These are phyloP conservation scores for Coriaria nepalensis DNA, from an alignment of 306 rosid species.

Conservation along the genomic window DNA sequence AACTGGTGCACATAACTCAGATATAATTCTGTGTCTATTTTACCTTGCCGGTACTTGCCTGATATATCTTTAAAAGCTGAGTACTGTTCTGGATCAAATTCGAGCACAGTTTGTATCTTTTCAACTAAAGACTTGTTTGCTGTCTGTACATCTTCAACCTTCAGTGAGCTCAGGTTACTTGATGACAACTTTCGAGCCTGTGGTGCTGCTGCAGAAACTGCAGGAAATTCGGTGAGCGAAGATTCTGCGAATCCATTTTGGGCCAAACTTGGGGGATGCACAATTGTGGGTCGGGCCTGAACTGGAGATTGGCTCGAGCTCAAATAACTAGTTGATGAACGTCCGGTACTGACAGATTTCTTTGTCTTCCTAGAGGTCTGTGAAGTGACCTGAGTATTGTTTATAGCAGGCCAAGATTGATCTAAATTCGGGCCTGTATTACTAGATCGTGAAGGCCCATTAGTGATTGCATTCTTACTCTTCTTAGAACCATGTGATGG, in stretches of 20 bases:
- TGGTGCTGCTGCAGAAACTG: conserved; percentile 55
- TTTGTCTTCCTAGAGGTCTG: conserved; percentile 18
- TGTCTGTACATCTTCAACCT: conserved; percentile 50
- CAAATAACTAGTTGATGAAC: conserved; percentile 22
- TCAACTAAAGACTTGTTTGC: conserved; percentile 90
- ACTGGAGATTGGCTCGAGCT: conserved; percentile 25
- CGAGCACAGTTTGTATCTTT: conserved; percentile 69
- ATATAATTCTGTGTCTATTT: conserved; percentile 47
- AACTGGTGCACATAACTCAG: conserved; percentile 63
- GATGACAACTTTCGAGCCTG: conserved; percentile 35
- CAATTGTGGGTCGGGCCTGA: conserved; percentile 24
- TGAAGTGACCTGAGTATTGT: not conserved
- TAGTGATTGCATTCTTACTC: conserved; percentile 12
- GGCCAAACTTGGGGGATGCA: conserved; percentile 55
- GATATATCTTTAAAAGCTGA: conserved; percentile 61
- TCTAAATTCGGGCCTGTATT: not conserved
- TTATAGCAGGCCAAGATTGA: conserved; percentile 1
- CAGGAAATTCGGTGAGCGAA: conserved; percentile 66
- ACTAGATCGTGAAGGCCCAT: conserved; percentile 14
- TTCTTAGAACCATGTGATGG: conserved; percentile 4
- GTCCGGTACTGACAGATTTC: conserved; percentile 10
- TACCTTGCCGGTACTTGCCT: conserved; percentile 74
- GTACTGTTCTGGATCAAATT: conserved; percentile 64
- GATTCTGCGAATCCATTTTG: conserved; percentile 32
- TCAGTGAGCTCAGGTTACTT: conserved; percentile 31